A percentile compares a stretch with the other conserved stretches of the same genome.
Evolutionary conservation across 768 basidiomycete species (phyloP).

Genomic region (Pleurotus ostreatus): DNA sequence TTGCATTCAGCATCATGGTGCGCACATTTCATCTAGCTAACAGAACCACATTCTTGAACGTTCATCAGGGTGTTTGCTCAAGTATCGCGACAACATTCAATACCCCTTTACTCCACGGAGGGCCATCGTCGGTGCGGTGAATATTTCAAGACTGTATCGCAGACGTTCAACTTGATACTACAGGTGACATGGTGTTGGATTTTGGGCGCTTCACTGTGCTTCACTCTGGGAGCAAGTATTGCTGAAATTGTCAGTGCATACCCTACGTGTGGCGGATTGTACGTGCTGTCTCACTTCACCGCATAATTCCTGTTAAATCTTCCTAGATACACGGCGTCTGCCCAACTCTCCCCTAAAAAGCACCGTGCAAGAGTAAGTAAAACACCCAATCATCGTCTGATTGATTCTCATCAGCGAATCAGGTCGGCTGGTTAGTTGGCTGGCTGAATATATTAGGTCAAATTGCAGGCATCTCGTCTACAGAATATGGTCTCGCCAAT

Average conservation of each 20-base stretch:
- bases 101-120: constrained; percentile 64
- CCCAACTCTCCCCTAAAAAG: constrained; percentile 61
- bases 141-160: background rate
- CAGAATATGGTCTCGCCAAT: constrained; percentile 75
- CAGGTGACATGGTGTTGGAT: constrained; percentile 75
- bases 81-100: constrained; percentile 79
- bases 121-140: constrained; percentile 57
- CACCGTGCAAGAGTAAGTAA: constrained; percentile 56
- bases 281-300: constrained; percentile 20
- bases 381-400: background rate
- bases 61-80: constrained; percentile 60
- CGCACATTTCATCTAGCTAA: background rate
- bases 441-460: constrained; percentile 85
- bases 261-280: constrained; percentile 73
- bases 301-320: background rate
- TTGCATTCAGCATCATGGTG: constrained; percentile 78
- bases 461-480: constrained; percentile 81
- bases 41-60: background rate
- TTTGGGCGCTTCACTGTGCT: constrained; percentile 67
- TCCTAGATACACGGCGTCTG: constrained; percentile 75
- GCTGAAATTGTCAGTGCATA: constrained; percentile 77
- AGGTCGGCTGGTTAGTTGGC: constrained; percentile 77
- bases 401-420: background rate
- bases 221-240: constrained; percentile 68
- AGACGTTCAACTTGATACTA: constrained; percentile 4